Evolutionary conservation across 805 yeast species (phyloP).

Genomic region (Saccharomycodes ludwigii): DNA sequence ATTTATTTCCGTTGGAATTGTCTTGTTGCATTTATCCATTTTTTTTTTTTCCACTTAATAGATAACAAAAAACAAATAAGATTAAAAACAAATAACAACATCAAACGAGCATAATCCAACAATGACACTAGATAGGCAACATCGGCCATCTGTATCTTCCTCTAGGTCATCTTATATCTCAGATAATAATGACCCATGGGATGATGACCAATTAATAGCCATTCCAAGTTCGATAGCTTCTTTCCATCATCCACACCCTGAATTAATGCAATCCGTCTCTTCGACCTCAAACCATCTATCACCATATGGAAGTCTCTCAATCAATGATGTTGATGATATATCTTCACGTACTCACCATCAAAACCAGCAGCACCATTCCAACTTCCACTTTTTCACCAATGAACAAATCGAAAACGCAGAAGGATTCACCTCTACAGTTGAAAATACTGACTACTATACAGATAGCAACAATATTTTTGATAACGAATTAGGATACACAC

Average conservation of each 20-base stretch:
- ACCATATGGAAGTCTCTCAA: constrained; percentile 1
- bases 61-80: too few relatives aligned
- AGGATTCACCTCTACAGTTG: constrained; percentile 66
- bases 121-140: not conserved
- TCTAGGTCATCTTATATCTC: constrained; percentile 1
- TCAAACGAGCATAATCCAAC: too few relatives aligned
- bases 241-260: constrained; percentile 58
- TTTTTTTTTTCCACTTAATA: too few relatives aligned
- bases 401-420: constrained; percentile 80
- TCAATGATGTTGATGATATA: constrained; percentile 3
- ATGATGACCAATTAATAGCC: constrained; percentile 29
- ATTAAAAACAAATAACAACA: too few relatives aligned
- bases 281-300: constrained; percentile 2
- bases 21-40: too few relatives aligned
- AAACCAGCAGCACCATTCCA: constrained; percentile 12
- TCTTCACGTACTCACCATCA: not conserved
- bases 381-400: constrained; percentile 72
- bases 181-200: constrained; percentile 4
- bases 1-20: too few relatives aligned
- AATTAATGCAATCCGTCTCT: constrained; percentile 13
- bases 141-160: not conserved
- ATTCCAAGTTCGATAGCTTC: constrained; percentile 71
- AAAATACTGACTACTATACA: constrained; percentile 61
- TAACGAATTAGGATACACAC: constrained; percentile 2
- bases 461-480: constrained; percentile 43